Base-by-base conservation (phyloP, 495 filamentous ascomycete genomes). In the Neurospora sp. region DNA sequence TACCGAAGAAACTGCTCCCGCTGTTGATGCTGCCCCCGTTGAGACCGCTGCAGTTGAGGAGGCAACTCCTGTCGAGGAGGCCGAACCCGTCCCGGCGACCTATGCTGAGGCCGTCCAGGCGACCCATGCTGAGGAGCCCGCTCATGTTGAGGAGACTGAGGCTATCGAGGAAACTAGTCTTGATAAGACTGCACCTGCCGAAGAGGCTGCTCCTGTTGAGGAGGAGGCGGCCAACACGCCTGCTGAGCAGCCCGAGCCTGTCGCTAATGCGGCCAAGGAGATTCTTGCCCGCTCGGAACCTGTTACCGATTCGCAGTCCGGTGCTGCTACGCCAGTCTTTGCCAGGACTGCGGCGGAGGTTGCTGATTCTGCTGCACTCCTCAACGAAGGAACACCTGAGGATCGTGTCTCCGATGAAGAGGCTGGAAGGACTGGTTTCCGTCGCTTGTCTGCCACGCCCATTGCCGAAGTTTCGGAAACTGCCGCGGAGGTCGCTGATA, bases 341-440 rank as follows among this genome's bases (percentile, higher is more conserved):
- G 80, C 76, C 4, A 74, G 69, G 4, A 76, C 72, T 18, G 82
- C 82, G 38, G 80, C 81, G 9, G 82, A 85, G 70, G 82, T 85
- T 10, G 82, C 82, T 5, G 82, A 83, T 65, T 78, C 81, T n/a
- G 81, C 82, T 8, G 79, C 76, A n/a, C 71, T 79, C 10, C 76
- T 84, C n/a, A 77, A 83, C 69, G 72, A 75, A 18, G 79, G 78
- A 22, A 73, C 76, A 37, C 76, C 78, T 4, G 78, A 81, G 18
- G 77, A 80, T 5, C 74, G 76, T 11, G 74, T 78, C 1, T 74
- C 79, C 10, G 78, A 82, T 53, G 77, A 69, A 4, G 76, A 76
- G 40, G 77, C 76, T 40, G 78, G 78, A 31, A 73, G 75, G 37
- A 77, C 77, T 73, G 80, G 78, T 20, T 72, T 73, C 46, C 74